A percentile compares a stretch with the other conserved stretches of the same genome.
phyloP scores from a whole-genome alignment of 257 asterid genomes.

The Linaria vulgaris region DNA sequence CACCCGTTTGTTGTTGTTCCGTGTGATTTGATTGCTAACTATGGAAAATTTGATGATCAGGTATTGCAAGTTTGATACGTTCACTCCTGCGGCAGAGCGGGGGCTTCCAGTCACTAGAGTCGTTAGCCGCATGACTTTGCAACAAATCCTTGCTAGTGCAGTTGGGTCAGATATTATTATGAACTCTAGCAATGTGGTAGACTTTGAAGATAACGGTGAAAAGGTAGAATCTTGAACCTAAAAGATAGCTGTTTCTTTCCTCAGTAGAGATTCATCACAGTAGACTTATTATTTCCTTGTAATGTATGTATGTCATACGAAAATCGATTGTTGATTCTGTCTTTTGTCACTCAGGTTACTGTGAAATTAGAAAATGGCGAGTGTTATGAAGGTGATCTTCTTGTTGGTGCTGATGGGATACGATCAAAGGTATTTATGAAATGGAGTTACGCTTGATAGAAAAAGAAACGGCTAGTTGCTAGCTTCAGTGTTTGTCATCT shows the following conservation, averaged over 20 bases:
- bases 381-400: constrained; percentile 74
- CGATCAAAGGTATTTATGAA: constrained; percentile 69
- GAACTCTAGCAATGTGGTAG: constrained; percentile 78
- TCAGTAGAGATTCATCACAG: not conserved
- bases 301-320: not conserved
- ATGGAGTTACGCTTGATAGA: not conserved
- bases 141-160: constrained; percentile 82
- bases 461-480: not conserved
- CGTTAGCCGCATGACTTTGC: constrained; percentile 85
- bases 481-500: not conserved
- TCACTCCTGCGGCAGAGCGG: constrained; percentile 89
- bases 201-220: constrained; percentile 70
- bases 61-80: constrained; percentile 95
- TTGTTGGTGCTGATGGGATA: constrained; percentile 98
- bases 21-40: constrained; percentile 17
- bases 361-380: constrained; percentile 78
- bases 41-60: constrained; percentile 53
- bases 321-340: not conserved
- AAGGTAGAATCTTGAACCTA: constrained; percentile 42
- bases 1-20: not conserved
- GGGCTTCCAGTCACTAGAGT: constrained; percentile 97
- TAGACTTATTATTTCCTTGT: not conserved
- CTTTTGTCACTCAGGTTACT: constrained; percentile 51
- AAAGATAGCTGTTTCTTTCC: not conserved
- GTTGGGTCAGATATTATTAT: constrained; percentile 74